These are phyloP conservation scores for Colletotrichum paranaense DNA, from an alignment of 2,329 filamentous ascomycete genomes.

Conservation along the genomic window DNA sequence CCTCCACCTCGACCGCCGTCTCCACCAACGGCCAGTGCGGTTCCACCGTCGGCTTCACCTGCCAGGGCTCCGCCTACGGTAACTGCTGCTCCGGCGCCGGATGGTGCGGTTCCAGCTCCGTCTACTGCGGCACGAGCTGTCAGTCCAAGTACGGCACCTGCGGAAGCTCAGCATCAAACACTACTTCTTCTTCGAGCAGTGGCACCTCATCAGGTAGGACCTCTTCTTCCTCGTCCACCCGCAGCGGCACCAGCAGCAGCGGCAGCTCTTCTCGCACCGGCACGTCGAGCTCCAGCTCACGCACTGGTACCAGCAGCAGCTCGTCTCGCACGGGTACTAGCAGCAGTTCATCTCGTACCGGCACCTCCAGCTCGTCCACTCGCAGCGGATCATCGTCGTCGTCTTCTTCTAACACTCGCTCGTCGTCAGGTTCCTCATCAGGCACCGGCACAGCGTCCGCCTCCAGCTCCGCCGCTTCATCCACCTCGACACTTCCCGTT, in stretches of 20 bases:
- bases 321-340: background rate
- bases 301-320: background rate
- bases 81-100: constrained; percentile 54
- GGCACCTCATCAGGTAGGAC: background rate
- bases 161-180: constrained; percentile 4
- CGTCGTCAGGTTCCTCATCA: background rate
- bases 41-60: constrained; percentile 42
- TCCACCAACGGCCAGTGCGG: constrained; percentile 50
- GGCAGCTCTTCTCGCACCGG: background rate
- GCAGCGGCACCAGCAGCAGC: background rate
- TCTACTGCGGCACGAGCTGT: constrained; percentile 37
- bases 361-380: background rate
- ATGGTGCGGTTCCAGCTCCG: constrained; percentile 47
- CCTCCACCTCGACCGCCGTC: constrained; percentile 38
- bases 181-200: background rate
- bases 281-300: background rate
- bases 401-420: background rate
- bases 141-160: constrained; percentile 37
- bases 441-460: background rate
- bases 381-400: background rate
- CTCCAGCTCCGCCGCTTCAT: background rate
- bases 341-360: background rate
- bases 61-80: constrained; percentile 47
- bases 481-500: background rate
- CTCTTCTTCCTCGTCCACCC: background rate